phyloP scores from a whole-genome alignment of 2,329 filamentous ascomycete species.

The Pseudocercospora eumusae region DNA sequence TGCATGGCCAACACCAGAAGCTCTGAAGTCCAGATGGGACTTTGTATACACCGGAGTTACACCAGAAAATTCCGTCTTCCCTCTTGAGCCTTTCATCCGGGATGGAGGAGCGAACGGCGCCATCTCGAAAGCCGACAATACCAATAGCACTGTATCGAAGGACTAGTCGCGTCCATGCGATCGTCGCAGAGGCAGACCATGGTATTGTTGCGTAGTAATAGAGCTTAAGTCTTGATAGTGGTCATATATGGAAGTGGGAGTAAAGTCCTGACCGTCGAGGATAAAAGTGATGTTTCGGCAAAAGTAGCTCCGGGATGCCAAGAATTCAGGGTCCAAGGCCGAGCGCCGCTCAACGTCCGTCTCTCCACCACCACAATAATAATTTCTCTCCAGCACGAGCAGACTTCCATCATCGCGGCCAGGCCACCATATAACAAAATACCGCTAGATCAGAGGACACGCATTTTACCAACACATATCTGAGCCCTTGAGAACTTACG shows the following conservation, averaged over 20 bases:
- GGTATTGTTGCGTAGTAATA: too few relatives aligned
- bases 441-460: too few relatives aligned
- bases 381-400: background rate
- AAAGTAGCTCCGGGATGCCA: background rate
- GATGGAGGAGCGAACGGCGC: conserved; percentile 33
- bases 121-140: conserved; percentile 42
- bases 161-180: background rate
- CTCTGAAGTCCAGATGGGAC: conserved; percentile 51
- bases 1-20: conserved; percentile 48
- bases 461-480: background rate
- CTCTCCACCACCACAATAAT: background rate
- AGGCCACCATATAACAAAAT: background rate
- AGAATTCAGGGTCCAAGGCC: background rate
- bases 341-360: background rate
- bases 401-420: background rate
- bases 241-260: background rate
- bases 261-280: background rate
- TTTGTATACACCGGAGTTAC: conserved; percentile 56
- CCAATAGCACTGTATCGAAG: background rate
- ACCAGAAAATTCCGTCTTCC: conserved; percentile 57
- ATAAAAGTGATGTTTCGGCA: background rate
- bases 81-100: conserved; percentile 55
- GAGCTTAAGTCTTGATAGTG: background rate
- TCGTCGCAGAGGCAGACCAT: background rate
- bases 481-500: background rate